Conservation (phyloP, 1,284 basidiomycete genomes). For the Pseudozyma hubeiensis region DNA sequence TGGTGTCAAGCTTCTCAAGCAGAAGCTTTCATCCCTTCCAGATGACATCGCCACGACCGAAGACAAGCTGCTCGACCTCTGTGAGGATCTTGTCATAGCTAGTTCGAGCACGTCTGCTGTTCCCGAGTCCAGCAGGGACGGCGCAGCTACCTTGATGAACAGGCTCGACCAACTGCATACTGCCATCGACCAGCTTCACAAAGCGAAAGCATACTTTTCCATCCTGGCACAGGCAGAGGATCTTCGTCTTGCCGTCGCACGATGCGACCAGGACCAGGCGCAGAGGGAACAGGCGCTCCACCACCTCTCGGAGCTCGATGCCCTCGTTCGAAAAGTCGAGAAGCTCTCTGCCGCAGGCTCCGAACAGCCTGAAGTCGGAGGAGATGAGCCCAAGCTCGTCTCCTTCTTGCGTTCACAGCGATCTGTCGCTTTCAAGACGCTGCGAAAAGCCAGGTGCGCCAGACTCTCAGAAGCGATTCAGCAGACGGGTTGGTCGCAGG, state of each 20-base stretch:
- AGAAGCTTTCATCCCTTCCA: conserved; percentile 30
- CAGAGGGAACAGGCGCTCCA: conserved; percentile 10
- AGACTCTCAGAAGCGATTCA: conserved; percentile 38
- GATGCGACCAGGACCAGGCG: conserved; percentile 10
- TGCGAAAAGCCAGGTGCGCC: conserved; percentile 22
- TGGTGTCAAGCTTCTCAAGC: conserved; percentile 30
- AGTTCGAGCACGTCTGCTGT: background rate
- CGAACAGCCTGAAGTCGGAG: background rate
- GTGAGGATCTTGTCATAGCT: conserved; percentile 38
- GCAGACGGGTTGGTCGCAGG: conserved; percentile 33
- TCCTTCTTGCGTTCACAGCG: conserved; percentile 51
- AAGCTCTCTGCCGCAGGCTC: conserved; percentile 9
- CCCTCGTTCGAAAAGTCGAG: conserved; percentile 32
- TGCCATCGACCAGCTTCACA: conserved; percentile 40
- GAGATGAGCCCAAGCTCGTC: conserved; percentile 24
- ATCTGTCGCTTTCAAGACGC: conserved; percentile 32
- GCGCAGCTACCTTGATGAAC: conserved; percentile 21
- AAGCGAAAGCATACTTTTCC: conserved; percentile 48
- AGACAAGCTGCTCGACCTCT: conserved; percentile 47
- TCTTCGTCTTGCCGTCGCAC: conserved; percentile 25
- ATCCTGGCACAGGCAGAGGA: conserved; percentile 55
- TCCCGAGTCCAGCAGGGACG: conserved; percentile 21
- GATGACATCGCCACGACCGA: conserved; percentile 43
- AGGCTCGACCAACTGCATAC: conserved; percentile 33
- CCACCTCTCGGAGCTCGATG: conserved; percentile 27